Percentiles rank a stretch among this genome's conserved stretches.
phyloP scores from a whole-genome alignment of 73 alveolate species.

The Symbiodinium pilosum region DNA sequence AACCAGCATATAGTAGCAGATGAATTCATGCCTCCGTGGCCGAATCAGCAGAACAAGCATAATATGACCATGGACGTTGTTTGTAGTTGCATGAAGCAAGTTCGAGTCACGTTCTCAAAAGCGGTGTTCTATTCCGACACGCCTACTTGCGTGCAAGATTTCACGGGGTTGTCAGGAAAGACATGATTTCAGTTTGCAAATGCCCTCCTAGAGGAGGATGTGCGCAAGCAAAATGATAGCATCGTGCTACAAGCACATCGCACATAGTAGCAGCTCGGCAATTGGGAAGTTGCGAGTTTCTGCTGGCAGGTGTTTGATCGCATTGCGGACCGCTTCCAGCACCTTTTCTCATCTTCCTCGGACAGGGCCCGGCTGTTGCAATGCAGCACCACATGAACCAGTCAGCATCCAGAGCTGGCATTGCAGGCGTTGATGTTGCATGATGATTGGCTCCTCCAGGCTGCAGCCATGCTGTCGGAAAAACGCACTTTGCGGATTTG shows the following conservation, averaged over 20 bases:
- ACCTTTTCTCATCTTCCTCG: slow-evolving; percentile 51
- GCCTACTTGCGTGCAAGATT: too few species aligned
- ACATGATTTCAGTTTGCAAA: too few species aligned
- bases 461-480: too few species aligned
- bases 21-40: too few species aligned
- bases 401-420: not conserved
- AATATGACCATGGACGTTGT: too few species aligned
- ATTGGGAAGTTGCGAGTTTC: not conserved
- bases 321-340: slow-evolving; percentile 85
- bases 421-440: slow-evolving; percentile 54
- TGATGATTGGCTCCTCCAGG: slow-evolving; percentile 87
- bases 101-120: too few species aligned
- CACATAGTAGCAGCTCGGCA: not conserved
- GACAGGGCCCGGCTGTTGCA: slow-evolving; percentile 31
- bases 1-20: too few species aligned
- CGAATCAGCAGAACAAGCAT: too few species aligned
- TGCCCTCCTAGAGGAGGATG: too few species aligned
- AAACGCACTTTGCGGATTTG: not conserved
- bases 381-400: not conserved
- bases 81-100: too few species aligned
- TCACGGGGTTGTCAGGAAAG: too few species aligned
- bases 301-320: slow-evolving; percentile 46
- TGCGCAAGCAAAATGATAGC: not conserved
- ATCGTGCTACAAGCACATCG: not conserved
- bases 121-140: too few species aligned